Evolutionary conservation across 176 grass and related monocot species (phyloP), one percentile per base, ranked within the genome.

Genomic region (Pontederia crassipes): DNA sequence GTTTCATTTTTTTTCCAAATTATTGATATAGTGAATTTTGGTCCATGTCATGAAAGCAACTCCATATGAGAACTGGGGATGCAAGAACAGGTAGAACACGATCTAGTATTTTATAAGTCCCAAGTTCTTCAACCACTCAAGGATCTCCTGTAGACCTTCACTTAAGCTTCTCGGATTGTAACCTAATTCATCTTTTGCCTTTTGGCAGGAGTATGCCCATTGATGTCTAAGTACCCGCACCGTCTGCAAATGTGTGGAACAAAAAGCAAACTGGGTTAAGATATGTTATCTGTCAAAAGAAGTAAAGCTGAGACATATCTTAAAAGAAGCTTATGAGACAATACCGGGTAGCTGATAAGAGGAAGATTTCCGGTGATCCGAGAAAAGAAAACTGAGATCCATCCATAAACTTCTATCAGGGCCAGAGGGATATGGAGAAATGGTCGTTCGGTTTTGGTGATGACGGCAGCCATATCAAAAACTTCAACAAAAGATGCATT

Each of bases 141-240:
- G 87, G 65, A 83, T 65, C 77, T 98, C 84, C 0, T 81, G 66
- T 10, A 98, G 68, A 56, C 93, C 84, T 80, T 97, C 87, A 16
- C 73, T 85, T 59, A 98, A 83, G 76, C 83, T 85, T 74, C 87
- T 85, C 0, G 87, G 87, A 47, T 16, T 81, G 50, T 88, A 98
- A 17, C 59, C 81, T 57, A 92, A 81, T 52, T 98, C 87, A 24
- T 26, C 72, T 58, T 75, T 88, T 3, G 87, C 87, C 67, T 88
- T 92, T 1, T 91, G 84, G 14, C 81, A 92, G 12, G 93, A 98
- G 77, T 92, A 98, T 50, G 84, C 74, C 93, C 93, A 92, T 80
- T 98, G 83, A 74, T 78, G 83, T 74, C 74, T 78, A 66, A 97
- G 49, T 48, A 88, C 84, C 56, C 58, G 60, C 15, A 98, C 93